Conservation (phyloP, 1,284 basidiomycete species). For the Rugosomyces carneus region DNA sequence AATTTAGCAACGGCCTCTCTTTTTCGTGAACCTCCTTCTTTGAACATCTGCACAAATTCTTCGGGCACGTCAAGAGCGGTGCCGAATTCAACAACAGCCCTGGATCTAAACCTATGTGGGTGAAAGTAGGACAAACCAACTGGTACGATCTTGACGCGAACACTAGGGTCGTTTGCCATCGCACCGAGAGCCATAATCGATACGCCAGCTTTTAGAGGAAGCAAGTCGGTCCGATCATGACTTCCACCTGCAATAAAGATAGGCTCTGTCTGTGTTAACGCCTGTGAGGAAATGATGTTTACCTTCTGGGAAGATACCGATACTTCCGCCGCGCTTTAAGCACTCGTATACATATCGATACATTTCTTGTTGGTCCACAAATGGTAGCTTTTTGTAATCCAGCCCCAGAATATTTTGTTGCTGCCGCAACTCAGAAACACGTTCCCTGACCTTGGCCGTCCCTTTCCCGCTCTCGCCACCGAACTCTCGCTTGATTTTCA, state of each 20-base stretch:
- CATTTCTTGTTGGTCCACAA: constrained; percentile 92
- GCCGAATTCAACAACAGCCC: constrained; percentile 97
- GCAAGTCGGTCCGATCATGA: constrained; percentile 91
- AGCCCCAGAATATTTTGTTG: constrained; percentile 56
- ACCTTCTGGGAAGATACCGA: constrained; percentile 98
- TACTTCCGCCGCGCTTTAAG: constrained; percentile 82
- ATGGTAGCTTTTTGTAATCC: constrained; percentile 74
- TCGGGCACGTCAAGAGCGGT: constrained; percentile 83
- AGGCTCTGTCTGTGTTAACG: constrained; percentile 1
- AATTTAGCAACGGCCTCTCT: constrained; percentile 88
- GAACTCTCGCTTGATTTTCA: constrained; percentile 87
- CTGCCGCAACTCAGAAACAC: constrained; percentile 48
- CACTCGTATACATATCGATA: constrained; percentile 91
- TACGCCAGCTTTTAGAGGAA: constrained; percentile 94
- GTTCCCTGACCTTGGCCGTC: constrained; percentile 65
- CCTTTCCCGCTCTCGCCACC: constrained; percentile 77
- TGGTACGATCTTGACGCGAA: constrained; percentile 89
- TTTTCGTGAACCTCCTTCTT: constrained; percentile 85
- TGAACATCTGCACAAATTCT: constrained; percentile 87
- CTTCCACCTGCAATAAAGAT: constrained; percentile 69
- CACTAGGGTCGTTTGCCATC: constrained; percentile 85
- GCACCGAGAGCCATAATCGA: constrained; percentile 97
- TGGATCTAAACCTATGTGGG: constrained; percentile 89
- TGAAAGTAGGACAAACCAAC: constrained; percentile 96
- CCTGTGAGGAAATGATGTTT: constrained; percentile 2